Base-by-base conservation (phyloP, 2,329 filamentous ascomycete species). In the Aspergillus ochraceus region DNA sequence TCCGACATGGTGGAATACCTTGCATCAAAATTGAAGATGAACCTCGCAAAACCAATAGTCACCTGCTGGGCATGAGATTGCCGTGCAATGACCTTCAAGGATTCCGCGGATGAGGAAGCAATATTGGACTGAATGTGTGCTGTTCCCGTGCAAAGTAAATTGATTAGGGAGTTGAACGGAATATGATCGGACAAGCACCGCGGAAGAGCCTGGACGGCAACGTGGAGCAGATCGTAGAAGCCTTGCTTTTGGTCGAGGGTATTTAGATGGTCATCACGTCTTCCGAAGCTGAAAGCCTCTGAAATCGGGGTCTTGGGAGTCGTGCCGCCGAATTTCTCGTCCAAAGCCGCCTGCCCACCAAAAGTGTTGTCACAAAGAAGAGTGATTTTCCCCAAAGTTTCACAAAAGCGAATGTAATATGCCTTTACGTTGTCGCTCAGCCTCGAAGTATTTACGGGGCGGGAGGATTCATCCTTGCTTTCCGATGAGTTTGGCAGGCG, bases 11-110 rank as follows among this genome's bases (percentile, higher is more conserved):
- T 98, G 1, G 94, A 92, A 74, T 99, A 99, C 24, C 93, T 88
- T 66, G 96, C 93, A 74, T 99, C 96, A 73, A 98, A 99, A 67
- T 95, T 97, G 80, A 99, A 99, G 55, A 99, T 99, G 76, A 98
- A 99, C 26, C 93, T 85, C 42, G 95, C 91, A 76, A 99, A 99
- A 0, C 95, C 94, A 76, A 96, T 97, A 0, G 93, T 97, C 3
- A 99, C 95, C 74, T 95, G 91, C 67, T 99, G 92, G 0, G 95
- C 93, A 76, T 97, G 90, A 8, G 90, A 91, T 70, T 99, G 95
- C 32, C 91, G 86, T 11, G 96, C 95, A 68, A 99, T 99, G 0
- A 94, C 94, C 74, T 97, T 98, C 17, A 99, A 78, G 1, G 95
- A 97, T 66, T 93, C 90, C 3, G 92, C 91, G 1, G 96, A 98